Evolutionary conservation across 441 rosid genomes (phyloP), one percentile per base, ranked within the genome.

Genomic region (Adansonia gregorii): DNA sequence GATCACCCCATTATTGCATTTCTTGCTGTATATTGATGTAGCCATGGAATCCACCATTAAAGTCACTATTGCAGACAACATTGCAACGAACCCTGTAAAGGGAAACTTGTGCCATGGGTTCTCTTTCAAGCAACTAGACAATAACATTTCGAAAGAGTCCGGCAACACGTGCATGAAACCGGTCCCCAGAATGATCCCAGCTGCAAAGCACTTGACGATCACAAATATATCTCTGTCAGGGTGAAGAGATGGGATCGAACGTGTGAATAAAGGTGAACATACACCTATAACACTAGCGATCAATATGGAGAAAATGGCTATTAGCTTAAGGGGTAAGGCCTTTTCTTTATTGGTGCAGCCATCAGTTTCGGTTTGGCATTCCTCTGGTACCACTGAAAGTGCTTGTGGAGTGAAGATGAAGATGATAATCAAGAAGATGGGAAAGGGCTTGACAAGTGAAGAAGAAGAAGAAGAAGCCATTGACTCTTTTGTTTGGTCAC

Each of bases 101-200:
- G 92, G 89, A 63, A 87, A 89, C 73, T 85, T 87, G 66, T 71
- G 76, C 90, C 90, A 87, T 0, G 90, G 88, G 7, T 81, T 61
- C 14, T 78, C 78, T 0, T 84, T 79, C 78, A 86, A 80, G 72
- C 89, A 89, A 6, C 8, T 10, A 1, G 88, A 82, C 4, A 12
- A 60, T 77, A 89, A 68, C 63, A 54, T 59, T 15, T 80, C 83
- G 17, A 85, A 85, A 3, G 90, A 86, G 74, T 87, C 90, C 0
- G 90, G 87, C 24, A 87, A 56, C 8, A 87, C 88, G 78, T 89
- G 92, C 88, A 86, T 86, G 80, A 83, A 89, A 4, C 89, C 90
- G 0, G 90, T 89, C 0, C 88, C 88, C 9, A 87, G 81, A 39
- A 87, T 89, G 35, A 89, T 87, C 0, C 90, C 90, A 0, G 88